Conservation (phyloP, 495 filamentous ascomycete species). For the Aspergillus panamensis region DNA sequence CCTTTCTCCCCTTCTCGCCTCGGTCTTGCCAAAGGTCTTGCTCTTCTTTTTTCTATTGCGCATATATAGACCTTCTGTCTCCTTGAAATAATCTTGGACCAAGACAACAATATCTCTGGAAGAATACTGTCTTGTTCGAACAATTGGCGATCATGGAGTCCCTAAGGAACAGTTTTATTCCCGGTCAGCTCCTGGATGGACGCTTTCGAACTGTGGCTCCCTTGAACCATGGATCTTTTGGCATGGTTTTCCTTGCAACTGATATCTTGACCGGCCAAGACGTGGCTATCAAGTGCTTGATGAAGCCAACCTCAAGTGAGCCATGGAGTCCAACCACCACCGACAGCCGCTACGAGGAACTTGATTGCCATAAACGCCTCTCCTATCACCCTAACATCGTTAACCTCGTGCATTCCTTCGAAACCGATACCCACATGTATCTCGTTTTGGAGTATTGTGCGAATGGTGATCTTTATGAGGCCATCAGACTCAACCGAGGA, state of each 20-base stretch:
- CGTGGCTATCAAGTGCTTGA: slow-evolving; percentile 92
- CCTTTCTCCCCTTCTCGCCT: slow-evolving; percentile 30
- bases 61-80: slow-evolving; percentile 21
- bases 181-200: slow-evolving; percentile 72
- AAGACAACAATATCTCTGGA: slow-evolving; percentile 34
- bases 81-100: slow-evolving; percentile 7
- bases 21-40: slow-evolving; percentile 32
- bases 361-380: slow-evolving; percentile 74
- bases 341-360: slow-evolving; percentile 85
- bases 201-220: slow-evolving; percentile 89
- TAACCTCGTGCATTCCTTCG: slow-evolving; percentile 86
- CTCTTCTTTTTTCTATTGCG: slow-evolving; percentile 23
- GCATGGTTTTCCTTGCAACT: slow-evolving; percentile 91
- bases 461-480: slow-evolving; percentile 97
- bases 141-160: slow-evolving; percentile 62
- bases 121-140: slow-evolving; percentile 20
- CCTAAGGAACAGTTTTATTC: slow-evolving; percentile 67
- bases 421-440: slow-evolving; percentile 85
- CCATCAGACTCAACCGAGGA: slow-evolving; percentile 81
- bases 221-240: slow-evolving; percentile 97
- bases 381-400: slow-evolving; percentile 86
- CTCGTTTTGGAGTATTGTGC: slow-evolving; percentile 93
- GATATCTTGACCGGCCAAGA: slow-evolving; percentile 69
- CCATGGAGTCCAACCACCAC: slow-evolving; percentile 54
- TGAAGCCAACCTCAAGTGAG: slow-evolving; percentile 63